These are phyloP conservation scores for Claviceps paspali DNA, from an alignment of 2,329 filamentous ascomycete species.

Conservation along the genomic window DNA sequence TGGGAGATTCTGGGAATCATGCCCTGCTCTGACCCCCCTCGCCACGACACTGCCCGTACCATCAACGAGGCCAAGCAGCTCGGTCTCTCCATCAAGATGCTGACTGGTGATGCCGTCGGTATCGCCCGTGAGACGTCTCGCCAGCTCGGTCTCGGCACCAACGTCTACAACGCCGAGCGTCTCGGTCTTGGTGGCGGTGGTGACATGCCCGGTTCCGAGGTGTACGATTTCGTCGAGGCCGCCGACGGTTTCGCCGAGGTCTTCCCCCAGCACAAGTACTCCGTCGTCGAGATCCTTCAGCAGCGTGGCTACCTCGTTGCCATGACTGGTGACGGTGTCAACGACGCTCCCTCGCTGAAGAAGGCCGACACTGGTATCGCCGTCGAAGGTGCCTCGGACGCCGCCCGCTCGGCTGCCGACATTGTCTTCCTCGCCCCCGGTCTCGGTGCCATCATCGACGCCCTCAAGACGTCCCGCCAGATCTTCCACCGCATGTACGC, in stretches of 20 bases:
- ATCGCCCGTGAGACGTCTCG: conserved; percentile 86
- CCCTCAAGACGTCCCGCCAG: conserved; percentile 81
- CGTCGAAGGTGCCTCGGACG: conserved; percentile 82
- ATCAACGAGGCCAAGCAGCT: conserved; percentile 80
- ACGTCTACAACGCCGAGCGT: conserved; percentile 86
- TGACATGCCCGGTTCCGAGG: conserved; percentile 85
- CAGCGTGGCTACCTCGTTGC: conserved; percentile 87
- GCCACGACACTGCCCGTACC: conserved; percentile 79
- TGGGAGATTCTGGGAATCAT: conserved; percentile 94
- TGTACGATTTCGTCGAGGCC: conserved; percentile 91
- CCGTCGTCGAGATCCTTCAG: conserved; percentile 84
- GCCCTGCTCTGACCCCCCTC: conserved; percentile 84
- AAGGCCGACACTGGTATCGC: conserved; percentile 95
- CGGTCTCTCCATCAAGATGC: conserved; percentile 87
- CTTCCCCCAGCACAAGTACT: conserved; percentile 91
- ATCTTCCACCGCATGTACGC: conserved; percentile 97
- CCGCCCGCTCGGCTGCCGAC: conserved; percentile 79
- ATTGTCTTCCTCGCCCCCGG: conserved; percentile 88
- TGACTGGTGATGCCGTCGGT: conserved; percentile 87
- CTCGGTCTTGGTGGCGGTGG: conserved; percentile 80
- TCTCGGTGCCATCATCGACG: conserved; percentile 83
- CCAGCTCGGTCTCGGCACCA: conserved; percentile 81
- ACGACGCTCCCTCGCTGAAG: conserved; percentile 83
- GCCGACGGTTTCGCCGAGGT: conserved; percentile 91
- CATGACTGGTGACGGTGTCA: conserved; percentile 94